These are phyloP conservation scores for Noccaea caerulescens DNA, from an alignment of 345 rosid genomes.

Conservation along the genomic window DNA sequence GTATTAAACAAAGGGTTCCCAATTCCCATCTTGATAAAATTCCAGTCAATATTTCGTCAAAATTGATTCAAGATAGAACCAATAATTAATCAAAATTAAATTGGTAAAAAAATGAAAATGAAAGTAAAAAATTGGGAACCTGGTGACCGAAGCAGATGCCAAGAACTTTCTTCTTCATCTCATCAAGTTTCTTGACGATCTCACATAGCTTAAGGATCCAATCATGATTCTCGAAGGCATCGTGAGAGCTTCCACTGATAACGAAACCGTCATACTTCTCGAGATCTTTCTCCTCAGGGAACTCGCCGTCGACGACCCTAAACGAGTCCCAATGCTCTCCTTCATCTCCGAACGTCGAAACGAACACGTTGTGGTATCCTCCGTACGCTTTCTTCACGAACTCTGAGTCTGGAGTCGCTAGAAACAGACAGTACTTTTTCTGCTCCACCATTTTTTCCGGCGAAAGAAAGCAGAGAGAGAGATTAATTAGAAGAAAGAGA, in stretches of 20 bases:
- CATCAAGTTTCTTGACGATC: conserved; percentile 62
- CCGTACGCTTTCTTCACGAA: conserved; percentile 71
- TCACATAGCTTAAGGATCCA: conserved; percentile 83
- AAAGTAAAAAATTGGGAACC: conserved; percentile 47
- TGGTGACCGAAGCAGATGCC: conserved; percentile 98
- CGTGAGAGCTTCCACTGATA: conserved; percentile 80
- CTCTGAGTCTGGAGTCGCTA: conserved; percentile 77
- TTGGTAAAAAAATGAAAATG: neutral
- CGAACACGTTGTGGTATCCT: conserved; percentile 81
- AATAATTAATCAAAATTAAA: neutral
- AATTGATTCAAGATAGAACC: neutral
- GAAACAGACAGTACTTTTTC: conserved; percentile 60
- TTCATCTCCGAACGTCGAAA: conserved; percentile 70
- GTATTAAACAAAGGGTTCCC: neutral
- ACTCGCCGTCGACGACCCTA: conserved; percentile 78
- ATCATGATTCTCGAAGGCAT: conserved; percentile 69
- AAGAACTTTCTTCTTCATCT: conserved; percentile 79
- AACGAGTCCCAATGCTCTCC: conserved; percentile 83
- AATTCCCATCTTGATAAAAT: neutral
- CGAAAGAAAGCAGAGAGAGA: neutral
- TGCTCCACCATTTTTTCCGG: conserved; percentile 39
- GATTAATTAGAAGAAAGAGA: neutral
- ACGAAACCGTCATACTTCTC: conserved; percentile 76
- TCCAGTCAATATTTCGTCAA: neutral
- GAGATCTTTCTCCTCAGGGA: conserved; percentile 69